phyloP scores from a whole-genome alignment of 257 asterid genomes.

The Rubia yunnanensis region DNA sequence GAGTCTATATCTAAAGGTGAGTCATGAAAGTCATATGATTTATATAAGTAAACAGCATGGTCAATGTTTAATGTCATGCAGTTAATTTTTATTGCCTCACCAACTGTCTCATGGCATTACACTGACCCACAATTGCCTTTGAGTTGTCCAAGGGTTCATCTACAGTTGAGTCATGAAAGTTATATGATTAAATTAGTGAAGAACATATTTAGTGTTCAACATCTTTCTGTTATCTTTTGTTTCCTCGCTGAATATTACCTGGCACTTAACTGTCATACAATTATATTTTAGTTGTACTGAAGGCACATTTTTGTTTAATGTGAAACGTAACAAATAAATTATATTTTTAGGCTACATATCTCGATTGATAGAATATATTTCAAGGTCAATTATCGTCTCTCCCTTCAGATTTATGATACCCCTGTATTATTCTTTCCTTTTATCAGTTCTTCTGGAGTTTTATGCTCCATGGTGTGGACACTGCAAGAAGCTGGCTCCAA shows the following conservation, averaged over 20 bases:
- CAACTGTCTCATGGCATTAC: not conserved
- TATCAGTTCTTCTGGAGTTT: conserved; percentile 67
- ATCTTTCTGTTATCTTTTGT: not conserved
- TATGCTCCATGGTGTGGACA: conserved; percentile 98
- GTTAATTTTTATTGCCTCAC: not conserved
- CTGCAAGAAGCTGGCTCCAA: conserved; percentile 88
- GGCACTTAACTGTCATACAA: not conserved
- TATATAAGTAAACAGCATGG: not conserved
- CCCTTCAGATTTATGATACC: conserved; percentile 2
- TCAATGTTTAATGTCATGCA: not conserved
- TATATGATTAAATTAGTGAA: not conserved
- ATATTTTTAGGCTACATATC: not conserved
- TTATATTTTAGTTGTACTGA: not conserved
- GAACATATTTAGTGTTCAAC: not conserved
- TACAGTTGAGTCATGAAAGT: not conserved
- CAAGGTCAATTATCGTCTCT: not conserved
- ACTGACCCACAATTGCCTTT: not conserved
- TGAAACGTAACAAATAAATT: not conserved
- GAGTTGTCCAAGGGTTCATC: not conserved
- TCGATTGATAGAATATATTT: not conserved
- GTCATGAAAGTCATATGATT: not conserved
- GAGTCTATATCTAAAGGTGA: not conserved
- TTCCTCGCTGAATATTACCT: not conserved
- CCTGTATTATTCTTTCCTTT: conserved; percentile 4
- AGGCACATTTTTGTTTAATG: not conserved